Conservation (phyloP, 805 yeast species). For the Kuraishia ogatae region DNA sequence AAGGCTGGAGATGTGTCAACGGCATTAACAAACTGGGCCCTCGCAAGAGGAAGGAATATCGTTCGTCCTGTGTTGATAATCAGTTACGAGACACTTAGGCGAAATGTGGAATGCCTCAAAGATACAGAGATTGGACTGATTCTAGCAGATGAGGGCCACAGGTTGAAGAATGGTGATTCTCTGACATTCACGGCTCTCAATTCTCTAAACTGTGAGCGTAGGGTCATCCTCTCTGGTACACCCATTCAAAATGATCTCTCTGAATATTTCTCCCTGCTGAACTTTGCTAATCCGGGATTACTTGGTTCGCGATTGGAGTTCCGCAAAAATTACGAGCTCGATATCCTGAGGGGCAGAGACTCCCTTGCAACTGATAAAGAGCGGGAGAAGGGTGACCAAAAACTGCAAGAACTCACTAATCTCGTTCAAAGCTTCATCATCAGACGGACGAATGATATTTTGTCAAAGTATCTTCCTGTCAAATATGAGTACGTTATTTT, state of each 20-base stretch:
- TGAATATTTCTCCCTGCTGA: conserved; percentile 84
- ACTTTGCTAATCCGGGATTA: conserved; percentile 91
- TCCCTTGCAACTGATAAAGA: conserved; percentile 82
- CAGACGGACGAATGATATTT: conserved; percentile 89
- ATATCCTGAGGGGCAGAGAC: conserved; percentile 80
- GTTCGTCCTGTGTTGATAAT: conserved; percentile 91
- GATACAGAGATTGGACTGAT: conserved; percentile 79
- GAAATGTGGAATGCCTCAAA: conserved; percentile 70
- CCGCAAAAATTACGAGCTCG: conserved; percentile 73
- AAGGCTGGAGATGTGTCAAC: conserved; percentile 60
- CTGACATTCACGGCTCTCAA: conserved; percentile 82
- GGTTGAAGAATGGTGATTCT: conserved; percentile 84
- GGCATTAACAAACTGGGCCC: conserved; percentile 76
- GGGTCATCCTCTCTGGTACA: conserved; percentile 92
- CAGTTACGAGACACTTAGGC: conserved; percentile 85
- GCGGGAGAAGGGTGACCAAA: conserved; percentile 55
- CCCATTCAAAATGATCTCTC: conserved; percentile 95
- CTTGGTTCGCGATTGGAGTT: conserved; percentile 81
- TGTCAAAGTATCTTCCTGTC: conserved; percentile 89
- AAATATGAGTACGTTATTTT: conserved; percentile 97
- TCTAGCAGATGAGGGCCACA: conserved; percentile 81
- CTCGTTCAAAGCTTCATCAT: conserved; percentile 86
- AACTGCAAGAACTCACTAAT: conserved; percentile 59
- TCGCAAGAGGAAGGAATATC: conserved; percentile 77
- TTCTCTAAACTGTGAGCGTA: conserved; percentile 73